Evolutionary conservation across 257 asterid genomes (phyloP), one percentile per base, ranked within the genome.

Genomic region (Solanum sejunctum): DNA sequence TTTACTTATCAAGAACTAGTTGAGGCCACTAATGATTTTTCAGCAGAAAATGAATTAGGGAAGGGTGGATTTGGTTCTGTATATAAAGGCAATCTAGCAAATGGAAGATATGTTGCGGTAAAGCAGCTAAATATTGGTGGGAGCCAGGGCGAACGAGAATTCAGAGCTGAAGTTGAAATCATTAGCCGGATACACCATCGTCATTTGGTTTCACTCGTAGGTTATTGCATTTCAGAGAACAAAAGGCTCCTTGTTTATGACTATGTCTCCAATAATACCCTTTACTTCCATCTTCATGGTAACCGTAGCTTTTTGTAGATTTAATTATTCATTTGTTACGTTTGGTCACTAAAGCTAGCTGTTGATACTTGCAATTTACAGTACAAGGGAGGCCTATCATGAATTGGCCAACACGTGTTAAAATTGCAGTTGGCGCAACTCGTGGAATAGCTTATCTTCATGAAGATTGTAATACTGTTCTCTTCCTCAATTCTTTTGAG

Each of bases 381-480:
- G 98, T 88, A 86, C 85, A 94, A 84, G 96, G 86, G 67, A 90
- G 89, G 86, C 95, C 95, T 63, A 94, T 89, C 83, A 85, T 95
- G 94, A 92, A 92, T 90, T 97, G 99, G 99, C 87, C 90, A 84
- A 88, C 88, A 81, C 97, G 99, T 85, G 92, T 97, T 69, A 92
- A 84, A 89, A 89, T 95, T 86, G 98, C 98, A 49, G 83, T 93
- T 63, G 99, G 99, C 84, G 97, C 97, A 77, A 99, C 99, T 92
- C 98, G 99, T 17, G 99, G 99, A 86, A 90, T 97, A 84, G 97
- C 98, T 85, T 97, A 97, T 91, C 98, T 97, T 81, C 99, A 97
- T 83, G 99, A 97, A 92, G 99, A 97, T 88, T 97, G 99, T 97
- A 93, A 91, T 82, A 78, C 39, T 82, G 69, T 2, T 51, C 43